Percentiles rank a stretch among this genome's conserved stretches.
These are phyloP conservation scores for Avena eriantha DNA, from an alignment of 176 grass and related monocot genomes.

Conservation along the genomic window DNA sequence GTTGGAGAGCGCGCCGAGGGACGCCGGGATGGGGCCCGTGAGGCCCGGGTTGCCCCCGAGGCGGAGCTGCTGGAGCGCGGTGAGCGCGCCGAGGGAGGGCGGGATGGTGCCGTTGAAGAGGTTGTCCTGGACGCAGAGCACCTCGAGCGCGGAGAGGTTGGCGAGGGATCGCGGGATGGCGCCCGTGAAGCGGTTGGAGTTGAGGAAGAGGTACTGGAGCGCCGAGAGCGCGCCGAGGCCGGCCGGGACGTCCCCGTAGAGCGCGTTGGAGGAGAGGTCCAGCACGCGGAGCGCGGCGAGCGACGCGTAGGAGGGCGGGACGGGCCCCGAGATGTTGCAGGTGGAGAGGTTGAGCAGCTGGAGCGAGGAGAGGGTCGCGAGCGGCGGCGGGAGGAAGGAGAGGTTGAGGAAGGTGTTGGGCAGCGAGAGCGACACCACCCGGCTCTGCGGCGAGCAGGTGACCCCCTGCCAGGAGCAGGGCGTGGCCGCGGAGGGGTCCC, in stretches of 20 bases:
- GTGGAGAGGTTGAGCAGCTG: conserved; percentile 97
- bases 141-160: conserved; percentile 74
- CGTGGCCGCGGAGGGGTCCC: conserved; percentile 61
- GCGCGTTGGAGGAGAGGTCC: conserved; percentile 93
- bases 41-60: conserved; percentile 79
- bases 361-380: conserved; percentile 71
- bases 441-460: conserved; percentile 85
- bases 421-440: conserved; percentile 83
- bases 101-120: conserved; percentile 88
- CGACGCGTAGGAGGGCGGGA: conserved; percentile 58
- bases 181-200: conserved; percentile 76
- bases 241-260: conserved; percentile 59
- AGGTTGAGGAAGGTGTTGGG: conserved; percentile 98
- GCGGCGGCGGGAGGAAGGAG: conserved; percentile 61
- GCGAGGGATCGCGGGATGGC: conserved; percentile 71
- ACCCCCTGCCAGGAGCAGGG: conserved; percentile 93
- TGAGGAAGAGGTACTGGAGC: conserved; percentile 91
- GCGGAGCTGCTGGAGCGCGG: conserved; percentile 86
- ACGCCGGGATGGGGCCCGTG: conserved; percentile 59
- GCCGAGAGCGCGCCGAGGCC: conserved; percentile 60
- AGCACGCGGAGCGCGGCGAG: conserved; percentile 76
- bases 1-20: conserved; percentile 80
- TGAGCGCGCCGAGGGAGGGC: conserved; percentile 67
- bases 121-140: conserved; percentile 98
- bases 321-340: conserved; percentile 75